A percentile compares a stretch with the other conserved stretches of the same genome.
phyloP scores from a whole-genome alignment of 768 basidiomycete genomes.

The Boletus patriciae region DNA sequence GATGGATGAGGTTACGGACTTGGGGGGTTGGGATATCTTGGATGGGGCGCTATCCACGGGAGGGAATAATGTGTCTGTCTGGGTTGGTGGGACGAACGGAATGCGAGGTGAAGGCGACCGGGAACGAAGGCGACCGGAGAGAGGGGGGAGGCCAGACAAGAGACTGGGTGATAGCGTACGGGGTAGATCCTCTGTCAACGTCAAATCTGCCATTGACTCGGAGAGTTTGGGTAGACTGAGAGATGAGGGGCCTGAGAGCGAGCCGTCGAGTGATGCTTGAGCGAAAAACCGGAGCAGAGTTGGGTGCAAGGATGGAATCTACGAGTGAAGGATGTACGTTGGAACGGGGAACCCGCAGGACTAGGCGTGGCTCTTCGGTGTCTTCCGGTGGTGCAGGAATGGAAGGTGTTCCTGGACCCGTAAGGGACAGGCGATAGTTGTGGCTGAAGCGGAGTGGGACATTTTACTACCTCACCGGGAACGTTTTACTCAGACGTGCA shows the following conservation, averaged over 20 bases:
- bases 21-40: background rate
- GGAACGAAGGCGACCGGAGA: conserved; percentile 21
- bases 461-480: no score
- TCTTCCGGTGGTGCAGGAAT: conserved; percentile 26
- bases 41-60: background rate
- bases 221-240: conserved; percentile 22
- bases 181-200: conserved; percentile 2
- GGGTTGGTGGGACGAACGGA: conserved; percentile 7
- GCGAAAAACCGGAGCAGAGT: conserved; percentile 40
- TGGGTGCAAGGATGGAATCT: background rate
- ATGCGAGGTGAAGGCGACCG: conserved; percentile 11
- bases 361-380: conserved; percentile 38
- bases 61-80: background rate
- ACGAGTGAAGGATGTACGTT: conserved; percentile 42
- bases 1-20: no score
- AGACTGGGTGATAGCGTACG: conserved; percentile 25
- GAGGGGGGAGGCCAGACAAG: conserved; percentile 22
- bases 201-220: conserved; percentile 12
- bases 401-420: no score
- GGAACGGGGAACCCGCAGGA: conserved; percentile 64
- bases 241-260: conserved; percentile 38
- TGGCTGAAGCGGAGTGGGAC: no score
- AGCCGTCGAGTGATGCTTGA: conserved; percentile 41
- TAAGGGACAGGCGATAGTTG: no score
- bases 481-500: no score